phyloP scores from a whole-genome alignment of 2,329 filamentous ascomycete genomes.

The Talaromyces funiculosus region DNA sequence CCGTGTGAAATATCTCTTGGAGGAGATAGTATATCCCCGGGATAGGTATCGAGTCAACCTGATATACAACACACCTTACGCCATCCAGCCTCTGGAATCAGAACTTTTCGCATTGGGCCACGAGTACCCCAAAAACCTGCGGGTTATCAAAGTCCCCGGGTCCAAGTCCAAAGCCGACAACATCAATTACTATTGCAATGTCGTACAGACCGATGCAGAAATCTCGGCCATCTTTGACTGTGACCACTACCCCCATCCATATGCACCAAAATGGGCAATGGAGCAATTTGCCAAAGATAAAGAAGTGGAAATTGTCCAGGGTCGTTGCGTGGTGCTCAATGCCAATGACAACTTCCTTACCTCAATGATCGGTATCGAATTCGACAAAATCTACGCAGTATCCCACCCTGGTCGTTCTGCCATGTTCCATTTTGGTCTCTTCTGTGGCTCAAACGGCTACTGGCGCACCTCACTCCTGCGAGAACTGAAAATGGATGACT shows the following conservation, averaged over 20 bases:
- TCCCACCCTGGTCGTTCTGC: slow-evolving; percentile 45
- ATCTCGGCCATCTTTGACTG: slow-evolving; percentile 47
- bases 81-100: slow-evolving; percentile 44
- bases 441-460: slow-evolving; percentile 47
- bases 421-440: slow-evolving; percentile 46
- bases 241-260: slow-evolving; percentile 48
- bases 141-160: slow-evolving; percentile 44
- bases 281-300: slow-evolving; percentile 42
- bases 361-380: slow-evolving; percentile 46
- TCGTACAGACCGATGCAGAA: slow-evolving; percentile 40
- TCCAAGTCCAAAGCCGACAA: slow-evolving; percentile 49
- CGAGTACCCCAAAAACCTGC: slow-evolving; percentile 34
- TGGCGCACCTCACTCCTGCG: slow-evolving; percentile 43
- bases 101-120: slow-evolving; percentile 35
- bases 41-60: slow-evolving; percentile 46
- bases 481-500: slow-evolving; percentile 46
- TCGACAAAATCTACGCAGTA: slow-evolving; percentile 50
- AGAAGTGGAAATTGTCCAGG: slow-evolving; percentile 46
- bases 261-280: slow-evolving; percentile 45
- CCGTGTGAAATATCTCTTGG: slow-evolving; percentile 42
- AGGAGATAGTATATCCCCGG: slow-evolving; percentile 43
- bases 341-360: slow-evolving; percentile 40
- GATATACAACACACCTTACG: slow-evolving; percentile 45
- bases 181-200: slow-evolving; percentile 44
- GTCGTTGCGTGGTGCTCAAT: slow-evolving; percentile 47